These are phyloP conservation scores for Microbotryomycetes sp. DNA, from an alignment of 1,284 basidiomycete species.

Conservation along the genomic window DNA sequence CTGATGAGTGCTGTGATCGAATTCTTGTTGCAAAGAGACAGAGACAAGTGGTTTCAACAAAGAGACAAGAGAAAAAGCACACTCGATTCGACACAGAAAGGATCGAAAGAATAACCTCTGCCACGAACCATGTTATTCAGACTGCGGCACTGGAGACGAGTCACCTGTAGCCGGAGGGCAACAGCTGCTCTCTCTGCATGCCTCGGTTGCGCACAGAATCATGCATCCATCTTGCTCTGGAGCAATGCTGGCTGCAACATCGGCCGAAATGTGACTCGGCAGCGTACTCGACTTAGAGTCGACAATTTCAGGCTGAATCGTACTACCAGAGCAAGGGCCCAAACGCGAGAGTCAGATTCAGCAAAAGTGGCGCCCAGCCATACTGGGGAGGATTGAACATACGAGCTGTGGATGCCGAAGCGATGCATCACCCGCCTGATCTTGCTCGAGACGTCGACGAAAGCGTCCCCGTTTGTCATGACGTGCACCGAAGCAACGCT, in stretches of 20 bases:
- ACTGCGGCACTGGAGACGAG: not conserved
- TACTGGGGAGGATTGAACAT: slow-evolving; percentile 1
- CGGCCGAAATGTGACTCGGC: slow-evolving; percentile 14
- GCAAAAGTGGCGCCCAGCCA: not conserved
- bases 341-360: not conserved
- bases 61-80: no score
- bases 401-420: slow-evolving; percentile 82
- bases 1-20: slow-evolving; percentile 7
- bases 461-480: slow-evolving; percentile 67
- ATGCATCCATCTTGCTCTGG: slow-evolving; percentile 30
- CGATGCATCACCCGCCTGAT: slow-evolving; percentile 78
- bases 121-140: no score
- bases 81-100: no score
- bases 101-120: no score
- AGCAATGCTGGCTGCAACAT: slow-evolving; percentile 9
- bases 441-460: slow-evolving; percentile 80
- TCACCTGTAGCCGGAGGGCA: slow-evolving; percentile 21
- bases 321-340: slow-evolving; percentile 20
- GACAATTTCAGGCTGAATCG: slow-evolving; percentile 40
- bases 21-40: no score
- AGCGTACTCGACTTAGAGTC: not conserved
- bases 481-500: slow-evolving; percentile 95
- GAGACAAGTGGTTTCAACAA: no score
- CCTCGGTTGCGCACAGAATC: slow-evolving; percentile 32
- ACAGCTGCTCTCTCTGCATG: slow-evolving; percentile 26